Evolutionary conservation across 768 basidiomycete species (phyloP), one percentile per base, ranked within the genome.

Genomic region (Lactarius tabidus): DNA sequence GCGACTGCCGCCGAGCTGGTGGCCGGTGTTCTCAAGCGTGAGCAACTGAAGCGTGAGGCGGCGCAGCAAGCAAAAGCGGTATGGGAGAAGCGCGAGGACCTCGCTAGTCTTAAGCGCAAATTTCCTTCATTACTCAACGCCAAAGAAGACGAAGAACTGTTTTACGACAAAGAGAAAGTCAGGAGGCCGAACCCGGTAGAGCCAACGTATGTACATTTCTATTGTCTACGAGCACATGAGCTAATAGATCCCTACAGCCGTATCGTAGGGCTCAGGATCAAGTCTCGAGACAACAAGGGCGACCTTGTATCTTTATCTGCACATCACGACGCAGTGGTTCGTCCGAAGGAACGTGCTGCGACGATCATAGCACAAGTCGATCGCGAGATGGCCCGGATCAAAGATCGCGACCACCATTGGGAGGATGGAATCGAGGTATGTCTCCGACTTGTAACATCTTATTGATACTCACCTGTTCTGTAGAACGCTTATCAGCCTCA

Each of bases 381-480:
- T 71, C 79, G 79, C n/a, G 79, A 83, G 53, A 75, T 89, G 72
- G 78, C 74, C 29, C 78, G 68, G 41, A 68, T 88, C 74, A 89
- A 87, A 72, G 90, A 94, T 57, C 75, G 80, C 56, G 90, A 95
- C 70, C 82, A 87, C 57, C 82, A 85, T 57, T 96, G 93, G 88
- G 95, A 96, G 70, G 95, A 98, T 72, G 79, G 81, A 59, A 81
- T 92, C 68, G 95, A 97, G 75, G 90, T 93, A 72, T 73, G 83
- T 75, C 2, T 58, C 62, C 39, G 53, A 28, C 26, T 29, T 41
- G 36, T 55, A 18, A 29, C 7, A 43, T 17, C 52, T 60, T 10
- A 18, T 64, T 15, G 48, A 60, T 48, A 31, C 64, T 65, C 62
- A 55, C 60, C 4, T 23, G 33, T 53, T 54, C 66, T 57, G 4